These are phyloP conservation scores for Galerina sulciceps DNA, from an alignment of 768 basidiomycete genomes.

Conservation along the genomic window DNA sequence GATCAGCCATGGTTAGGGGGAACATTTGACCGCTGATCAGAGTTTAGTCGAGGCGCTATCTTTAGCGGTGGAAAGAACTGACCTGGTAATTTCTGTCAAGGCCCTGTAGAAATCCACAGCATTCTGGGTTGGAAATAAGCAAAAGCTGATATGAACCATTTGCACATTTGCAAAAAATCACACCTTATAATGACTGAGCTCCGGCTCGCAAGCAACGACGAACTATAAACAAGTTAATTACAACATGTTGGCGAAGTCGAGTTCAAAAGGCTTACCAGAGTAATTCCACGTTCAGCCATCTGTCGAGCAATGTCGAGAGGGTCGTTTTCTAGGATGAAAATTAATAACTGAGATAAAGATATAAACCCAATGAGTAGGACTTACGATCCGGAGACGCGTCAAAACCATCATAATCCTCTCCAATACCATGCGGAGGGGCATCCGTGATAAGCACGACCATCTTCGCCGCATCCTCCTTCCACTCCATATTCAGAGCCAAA, in stretches of 20 bases:
- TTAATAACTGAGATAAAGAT: neutral
- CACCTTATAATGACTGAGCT: conserved; percentile 24
- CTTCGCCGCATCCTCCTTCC: conserved; percentile 53
- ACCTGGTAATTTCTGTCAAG: conserved; percentile 30
- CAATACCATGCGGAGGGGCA: conserved; percentile 63
- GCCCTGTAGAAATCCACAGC: conserved; percentile 34
- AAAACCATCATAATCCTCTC: conserved; percentile 53
- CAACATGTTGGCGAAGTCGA: neutral
- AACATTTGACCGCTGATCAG: conserved; percentile 27
- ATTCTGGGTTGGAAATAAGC: conserved; percentile 9
- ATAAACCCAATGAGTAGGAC: neutral
- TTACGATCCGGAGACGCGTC: conserved; percentile 31
- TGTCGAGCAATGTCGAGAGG: conserved; percentile 34
- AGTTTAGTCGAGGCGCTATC: neutral
- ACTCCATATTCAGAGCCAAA: conserved; percentile 49
- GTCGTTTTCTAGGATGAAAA: conserved; percentile 25
- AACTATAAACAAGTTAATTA: conserved; percentile 37
- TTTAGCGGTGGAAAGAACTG: neutral
- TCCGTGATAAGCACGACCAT: conserved; percentile 62
- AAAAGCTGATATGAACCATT: neutral
- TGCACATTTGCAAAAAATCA: neutral
- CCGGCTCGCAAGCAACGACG: conserved; percentile 59
- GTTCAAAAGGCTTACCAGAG: conserved; percentile 39
- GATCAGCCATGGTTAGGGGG: conserved; percentile 30
- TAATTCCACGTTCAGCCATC: conserved; percentile 58